Evolutionary conservation across 306 rosid genomes (phyloP), one percentile per base, ranked within the genome.

Genomic region (Calophaca sinica): DNA sequence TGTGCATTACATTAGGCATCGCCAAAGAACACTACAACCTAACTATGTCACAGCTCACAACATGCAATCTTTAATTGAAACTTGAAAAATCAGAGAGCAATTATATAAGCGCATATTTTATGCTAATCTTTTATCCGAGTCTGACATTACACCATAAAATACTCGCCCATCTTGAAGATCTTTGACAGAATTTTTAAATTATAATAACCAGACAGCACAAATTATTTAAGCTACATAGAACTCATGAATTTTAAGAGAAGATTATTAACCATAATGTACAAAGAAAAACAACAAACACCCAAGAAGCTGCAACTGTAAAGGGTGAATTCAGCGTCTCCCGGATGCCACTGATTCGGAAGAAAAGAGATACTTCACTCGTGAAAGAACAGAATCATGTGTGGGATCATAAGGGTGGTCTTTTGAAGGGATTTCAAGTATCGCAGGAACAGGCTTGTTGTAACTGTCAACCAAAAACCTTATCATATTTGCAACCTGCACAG

Each of bases 401-500:
- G 96, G 98, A 75, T 94, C 99, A 57, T 94, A 94, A 1, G 99
- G 97, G 70, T 92, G 99, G 77, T 94, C 96, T 80, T 92, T 92
- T 20, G 99, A 94, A 39, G 97, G 98, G 75, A 94, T 94, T 83
- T 94, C 99, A 75, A 94, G 83, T 14, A 94, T 94, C 9, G 97
- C 96, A 26, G 97, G 99, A 81, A 94, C 68, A 12, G 98, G 97
- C 79, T 88, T 92, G 61, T 90, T 90, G 74, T 92, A 94, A 88
- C 96, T 92, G 81, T 94, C 96, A 28, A 92, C 96, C 63, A 94
- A 80, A 85, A 92, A 88, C 88, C 96, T 87, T 70, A 92, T 90
- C 99, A 92, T 90, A 78, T 90, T 94, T 58, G 99, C 99, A 32
- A 92, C 97, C 99, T 94, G 91, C 75, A 50, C 74, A 69, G 62